A percentile compares a stretch with the other conserved stretches of the same genome.
Conservation (phyloP, 768 basidiomycete species). For the Amylocystis lapponica region DNA sequence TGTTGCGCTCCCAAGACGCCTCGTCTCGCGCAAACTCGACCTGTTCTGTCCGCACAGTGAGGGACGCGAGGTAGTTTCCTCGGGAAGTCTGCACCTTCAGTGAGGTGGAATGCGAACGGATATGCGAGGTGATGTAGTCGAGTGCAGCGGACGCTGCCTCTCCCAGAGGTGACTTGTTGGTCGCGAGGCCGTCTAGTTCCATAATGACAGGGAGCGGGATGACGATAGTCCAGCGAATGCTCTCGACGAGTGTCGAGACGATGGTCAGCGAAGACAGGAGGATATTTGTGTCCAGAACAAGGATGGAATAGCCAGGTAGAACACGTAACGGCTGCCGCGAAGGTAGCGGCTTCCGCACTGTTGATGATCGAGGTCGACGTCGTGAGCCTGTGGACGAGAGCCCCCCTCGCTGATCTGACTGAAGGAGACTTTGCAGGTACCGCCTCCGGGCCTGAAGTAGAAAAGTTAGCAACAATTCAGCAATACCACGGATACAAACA, state of each 20-base stretch:
- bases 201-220: conserved; percentile 93
- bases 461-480: conserved; percentile 11
- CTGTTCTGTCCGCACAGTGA: conserved; percentile 79
- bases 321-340: conserved; percentile 44
- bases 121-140: conserved; percentile 64
- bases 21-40: conserved; percentile 58
- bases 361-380: conserved; percentile 25
- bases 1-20: conserved; percentile 55
- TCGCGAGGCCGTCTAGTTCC: conserved; percentile 89
- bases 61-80: conserved; percentile 86
- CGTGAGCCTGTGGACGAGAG: conserved; percentile 19
- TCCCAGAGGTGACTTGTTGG: conserved; percentile 61
- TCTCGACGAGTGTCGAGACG: conserved; percentile 73
- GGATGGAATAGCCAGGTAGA: conserved; percentile 80
- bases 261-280: conserved; percentile 76
- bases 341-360: conserved; percentile 22
- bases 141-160: conserved; percentile 71
- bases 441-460: conserved; percentile 59
- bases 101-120: conserved; percentile 67
- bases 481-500: conserved; percentile 9
- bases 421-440: conserved; percentile 66
- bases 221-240: conserved; percentile 78
- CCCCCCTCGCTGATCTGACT: conserved; percentile 33
- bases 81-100: conserved; percentile 94
- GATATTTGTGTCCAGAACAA: conserved; percentile 95